Base-by-base conservation (phyloP, 345 rosid species). In the Eucalyptus lansdowneana region DNA sequence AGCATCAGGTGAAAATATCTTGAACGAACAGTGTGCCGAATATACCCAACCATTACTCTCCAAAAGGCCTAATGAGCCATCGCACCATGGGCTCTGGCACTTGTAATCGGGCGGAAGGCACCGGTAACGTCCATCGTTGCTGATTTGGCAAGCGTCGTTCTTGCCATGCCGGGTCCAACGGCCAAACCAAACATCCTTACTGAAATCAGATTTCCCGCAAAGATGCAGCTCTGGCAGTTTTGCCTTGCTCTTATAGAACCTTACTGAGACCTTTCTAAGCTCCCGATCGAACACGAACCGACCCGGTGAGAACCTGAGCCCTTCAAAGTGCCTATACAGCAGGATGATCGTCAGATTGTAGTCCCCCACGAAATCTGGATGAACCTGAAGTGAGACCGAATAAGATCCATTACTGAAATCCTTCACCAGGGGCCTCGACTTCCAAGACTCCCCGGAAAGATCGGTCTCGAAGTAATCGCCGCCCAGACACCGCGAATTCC, bases 1-100 rank as follows among this genome's bases (percentile, higher is more conserved):
- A 8, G 94, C 50, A 87, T 91, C 95, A 7, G 92, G 93, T 2
- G 94, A 50, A 89, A 95, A 97, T 47, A 97, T 86, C 93, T 90
- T 93, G 54, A 94, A 98, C 5, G 98, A 96, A 89, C 99, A 98
- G 90, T 97, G 99, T 37, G 92, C 94, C 0, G 99, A 98, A 90
- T 98, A 98, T 44, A 97, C 99, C 99, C 99, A 98, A 54, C 99
- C 99, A 87, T 97, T 98, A 87, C 99, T 98, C 95, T 98, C 99
- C 50, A 98, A 89, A 12, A 69, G 51, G 15, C 98, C 97, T 89
- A 98, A 91, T 4, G 95, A 92, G 24, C 99, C 99, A 83, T 93
- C 89, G 76, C 99, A 98, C 99, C 99, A 98, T 4, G 98, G 98
- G 89, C 90, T 91, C 72, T 83, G 93, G 89, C 99, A 98, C 24